phyloP scores from a whole-genome alignment of 2,329 filamentous ascomycete species.

The Fonsecaea nubica region DNA sequence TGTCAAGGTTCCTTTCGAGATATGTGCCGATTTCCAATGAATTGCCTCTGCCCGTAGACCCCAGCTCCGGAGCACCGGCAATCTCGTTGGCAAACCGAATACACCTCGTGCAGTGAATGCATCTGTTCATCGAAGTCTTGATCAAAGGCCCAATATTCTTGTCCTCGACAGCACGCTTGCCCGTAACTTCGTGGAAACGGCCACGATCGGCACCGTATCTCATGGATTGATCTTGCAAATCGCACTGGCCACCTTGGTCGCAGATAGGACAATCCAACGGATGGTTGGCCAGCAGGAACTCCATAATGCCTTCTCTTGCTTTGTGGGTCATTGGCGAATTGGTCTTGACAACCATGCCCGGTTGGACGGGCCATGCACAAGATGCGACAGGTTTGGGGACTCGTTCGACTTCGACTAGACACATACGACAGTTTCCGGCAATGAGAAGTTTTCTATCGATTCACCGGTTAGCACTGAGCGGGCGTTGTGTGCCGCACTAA shows the following conservation, averaged over 20 bases:
- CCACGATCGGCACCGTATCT: slow-evolving; percentile 95
- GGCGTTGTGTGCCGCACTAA: neutral
- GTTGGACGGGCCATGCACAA: slow-evolving; percentile 97
- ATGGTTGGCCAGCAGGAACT: slow-evolving; percentile 95
- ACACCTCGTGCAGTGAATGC: slow-evolving; percentile 98
- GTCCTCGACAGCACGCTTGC: slow-evolving; percentile 98
- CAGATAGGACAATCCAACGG: slow-evolving; percentile 96
- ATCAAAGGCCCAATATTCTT: slow-evolving; percentile 98
- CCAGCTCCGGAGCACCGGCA: slow-evolving; percentile 92
- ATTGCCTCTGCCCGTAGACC: slow-evolving; percentile 93
- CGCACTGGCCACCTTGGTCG: slow-evolving; percentile 98
- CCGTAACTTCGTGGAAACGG: slow-evolving; percentile 92
- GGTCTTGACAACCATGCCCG: slow-evolving; percentile 99
- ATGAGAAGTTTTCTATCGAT: slow-evolving; percentile 86
- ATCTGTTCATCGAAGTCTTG: slow-evolving; percentile 99
- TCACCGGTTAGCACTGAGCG: slow-evolving; percentile 14
- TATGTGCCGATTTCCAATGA: slow-evolving; percentile 98
- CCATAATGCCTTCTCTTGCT: slow-evolving; percentile 98
- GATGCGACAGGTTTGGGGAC: slow-evolving; percentile 97
- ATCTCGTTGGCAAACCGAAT: slow-evolving; percentile 98
- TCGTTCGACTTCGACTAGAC: slow-evolving; percentile 95
- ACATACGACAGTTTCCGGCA: slow-evolving; percentile 99
- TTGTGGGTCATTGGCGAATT: slow-evolving; percentile 96
- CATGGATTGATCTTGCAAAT: slow-evolving; percentile 99
- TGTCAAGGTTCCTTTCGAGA: slow-evolving; percentile 89